phyloP scores from a whole-genome alignment of 2,329 filamentous ascomycete genomes.

The Stagonosporopsis rhizophila region DNA sequence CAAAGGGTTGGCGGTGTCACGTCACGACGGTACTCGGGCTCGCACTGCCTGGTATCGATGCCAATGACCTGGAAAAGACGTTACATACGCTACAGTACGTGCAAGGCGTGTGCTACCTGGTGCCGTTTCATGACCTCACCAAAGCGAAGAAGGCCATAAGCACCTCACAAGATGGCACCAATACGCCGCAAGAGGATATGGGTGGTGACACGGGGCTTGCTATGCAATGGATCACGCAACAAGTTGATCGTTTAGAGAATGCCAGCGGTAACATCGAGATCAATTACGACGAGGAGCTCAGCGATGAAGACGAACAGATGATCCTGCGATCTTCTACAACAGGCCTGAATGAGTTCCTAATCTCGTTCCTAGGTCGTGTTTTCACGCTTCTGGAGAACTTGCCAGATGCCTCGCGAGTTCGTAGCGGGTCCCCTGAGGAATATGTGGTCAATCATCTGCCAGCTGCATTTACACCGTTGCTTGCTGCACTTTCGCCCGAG shows the following conservation, averaged over 20 bases:
- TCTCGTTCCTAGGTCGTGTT: conserved; percentile 89
- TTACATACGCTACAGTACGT: conserved; percentile 94
- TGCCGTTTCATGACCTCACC: conserved; percentile 86
- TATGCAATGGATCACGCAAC: conserved; percentile 90
- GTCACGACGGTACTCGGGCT: conserved; percentile 93
- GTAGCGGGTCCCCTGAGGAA: conserved; percentile 92
- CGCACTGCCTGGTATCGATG: conserved; percentile 92
- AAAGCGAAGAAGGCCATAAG: conserved; percentile 54
- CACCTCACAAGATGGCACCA: conserved; percentile 32
- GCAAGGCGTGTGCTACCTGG: conserved; percentile 93
- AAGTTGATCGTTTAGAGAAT: conserved; percentile 92
- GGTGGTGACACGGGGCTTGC: conserved; percentile 65
- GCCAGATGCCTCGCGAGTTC: conserved; percentile 85
- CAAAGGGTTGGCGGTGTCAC: conserved; percentile 96
- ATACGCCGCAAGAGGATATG: conserved; percentile 44
- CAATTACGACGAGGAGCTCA: conserved; percentile 82
- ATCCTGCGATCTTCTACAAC: conserved; percentile 94
- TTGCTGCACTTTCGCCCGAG: conserved; percentile 89
- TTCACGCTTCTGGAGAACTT: conserved; percentile 96
- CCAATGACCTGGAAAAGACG: conserved; percentile 97
- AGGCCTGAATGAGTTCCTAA: conserved; percentile 89
- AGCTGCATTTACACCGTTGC: conserved; percentile 86
- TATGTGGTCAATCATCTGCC: conserved; percentile 96
- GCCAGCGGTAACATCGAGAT: conserved; percentile 86
- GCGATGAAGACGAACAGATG: conserved; percentile 83